Evolutionary conservation across 306 rosid genomes (phyloP), one percentile per base, ranked within the genome.

Genomic region (Cucumis melo): DNA sequence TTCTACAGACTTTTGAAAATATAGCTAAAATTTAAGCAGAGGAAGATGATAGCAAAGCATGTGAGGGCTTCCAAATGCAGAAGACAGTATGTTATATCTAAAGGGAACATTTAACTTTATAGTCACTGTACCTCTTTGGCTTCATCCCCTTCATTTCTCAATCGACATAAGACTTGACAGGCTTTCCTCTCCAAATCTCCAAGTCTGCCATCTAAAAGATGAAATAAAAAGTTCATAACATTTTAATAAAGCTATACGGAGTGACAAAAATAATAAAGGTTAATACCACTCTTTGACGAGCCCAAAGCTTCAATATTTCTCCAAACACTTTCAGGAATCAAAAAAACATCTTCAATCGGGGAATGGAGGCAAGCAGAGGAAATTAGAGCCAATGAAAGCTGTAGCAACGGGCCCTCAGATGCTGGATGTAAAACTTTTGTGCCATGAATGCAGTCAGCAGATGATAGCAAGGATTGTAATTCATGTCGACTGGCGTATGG

Each of bases 291-390:
- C 81, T 88, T 89, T 46, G 83, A 87, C 60, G 83, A 84, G 14
- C 88, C 95, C 58, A 93, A 75, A 46, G 80, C 79, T 82, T 91
- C 97, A 85, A 93, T 79, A 77, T 81, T 81, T 85, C 78, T 85
- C 98, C 98, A 93, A 51, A 91, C 87, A 78, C 74, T 83, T 79
- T 84, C 83, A 80, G 98, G 96, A 81, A 93, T 93, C 82, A 93
- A 84, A 77, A 88, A 86, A 78, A 91, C 81, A 82, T 93, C 98
- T 83, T 89, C 98, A 39, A 87, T 77, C 36, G 96, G 80, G 79
- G 92, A 88, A 82, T 88, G 83, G 65, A 93, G 85, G 81, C 93
- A 88, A 46, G 98, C 98, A 81, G 86, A 82, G 72, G 90, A 92
- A 82, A 93, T 87, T 62, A 93, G 87, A 53, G 93, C 92, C 58